Base-by-base conservation (phyloP, 2,329 filamentous ascomycete species). In the Berkeleyomyces basicola region DNA sequence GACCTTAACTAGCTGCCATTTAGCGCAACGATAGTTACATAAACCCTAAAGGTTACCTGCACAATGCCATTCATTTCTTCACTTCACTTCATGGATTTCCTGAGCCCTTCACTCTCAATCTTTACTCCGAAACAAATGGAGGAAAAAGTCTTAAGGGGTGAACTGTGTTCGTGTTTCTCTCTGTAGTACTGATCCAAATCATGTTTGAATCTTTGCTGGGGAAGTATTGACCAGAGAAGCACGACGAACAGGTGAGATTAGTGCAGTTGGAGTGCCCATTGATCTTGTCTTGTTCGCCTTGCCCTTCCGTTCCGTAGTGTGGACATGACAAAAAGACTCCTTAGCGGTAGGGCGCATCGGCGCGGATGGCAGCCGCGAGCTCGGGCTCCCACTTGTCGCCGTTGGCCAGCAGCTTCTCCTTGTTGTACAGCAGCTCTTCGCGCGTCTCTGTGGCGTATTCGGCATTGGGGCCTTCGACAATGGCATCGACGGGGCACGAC, bases 341-440 rank as follows among this genome's bases (percentile, higher is more conserved):
- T 75, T 85, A 92, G 81, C 88, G 82, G 78, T 91, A 97, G 60
- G 92, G 92, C 62, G 91, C 85, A 79, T 99, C 93, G 66, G 93
- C 93, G 71, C 90, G 86, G 72, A 93, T 93, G 68, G 83, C 85
- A 64, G 93, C 92, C 1, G 92, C 92, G 71, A 99, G 80, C 77
- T 99, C 93, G 6, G 93, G 91, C 79, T 99, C 93, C 93, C 93
- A 99, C 77, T 91, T 92, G 78, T 95, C 90, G 70, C 90, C 89
- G 72, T 95, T 95, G 68, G 88, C 78, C 67, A 96, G 75, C 67
- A 95, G 77, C 77, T 95, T 95, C 79, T 95, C 82, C 82, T 97
- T 97, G 79, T 97, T 97, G 80, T 97, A 97, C 70, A 97, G 76
- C 70, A 97, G 77, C 79, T 97, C 92, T 76, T 99, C 92, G 72